Percentiles rank a stretch among this genome's conserved stretches.
phyloP scores from a whole-genome alignment of 306 rosid genomes.

The Trifolium pratense region DNA sequence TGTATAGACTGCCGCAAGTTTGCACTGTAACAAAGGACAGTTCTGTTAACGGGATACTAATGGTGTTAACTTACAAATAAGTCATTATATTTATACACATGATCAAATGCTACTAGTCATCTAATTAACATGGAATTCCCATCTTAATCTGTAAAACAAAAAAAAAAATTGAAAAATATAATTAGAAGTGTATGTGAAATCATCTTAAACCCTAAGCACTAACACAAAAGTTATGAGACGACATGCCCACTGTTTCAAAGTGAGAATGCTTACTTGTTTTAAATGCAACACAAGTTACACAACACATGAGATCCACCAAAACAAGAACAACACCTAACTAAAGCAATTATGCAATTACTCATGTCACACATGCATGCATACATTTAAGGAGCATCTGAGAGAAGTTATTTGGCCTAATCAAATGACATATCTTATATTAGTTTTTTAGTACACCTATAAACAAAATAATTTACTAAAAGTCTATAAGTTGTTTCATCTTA shows the following conservation, averaged over 20 bases:
- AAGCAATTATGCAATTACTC: constrained; percentile 12
- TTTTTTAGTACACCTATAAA: not conserved
- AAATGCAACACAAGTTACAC: constrained; percentile 20
- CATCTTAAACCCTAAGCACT: not conserved
- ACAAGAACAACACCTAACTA: constrained; percentile 2
- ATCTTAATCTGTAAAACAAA: not conserved
- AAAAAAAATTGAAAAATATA: not conserved
- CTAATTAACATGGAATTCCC: not conserved
- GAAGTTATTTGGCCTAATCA: not conserved
- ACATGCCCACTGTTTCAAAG: not conserved
- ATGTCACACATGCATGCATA: not conserved
- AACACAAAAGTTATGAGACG: not conserved
- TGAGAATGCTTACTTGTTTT: not conserved
- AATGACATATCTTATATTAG: not conserved
- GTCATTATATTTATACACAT: not conserved
- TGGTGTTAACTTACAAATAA: not conserved
- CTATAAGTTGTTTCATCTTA: not conserved
- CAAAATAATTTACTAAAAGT: not conserved
- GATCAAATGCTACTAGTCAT: not conserved
- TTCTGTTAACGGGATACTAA: too few species aligned
- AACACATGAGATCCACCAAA: constrained; percentile 25
- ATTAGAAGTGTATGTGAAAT: not conserved
- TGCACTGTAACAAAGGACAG: too few species aligned
- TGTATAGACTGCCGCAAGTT: not conserved
- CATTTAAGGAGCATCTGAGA: too few species aligned